These are phyloP conservation scores for Cutaneotrichosporon dermatis DNA, from an alignment of 1,284 basidiomycete species.

Conservation along the genomic window DNA sequence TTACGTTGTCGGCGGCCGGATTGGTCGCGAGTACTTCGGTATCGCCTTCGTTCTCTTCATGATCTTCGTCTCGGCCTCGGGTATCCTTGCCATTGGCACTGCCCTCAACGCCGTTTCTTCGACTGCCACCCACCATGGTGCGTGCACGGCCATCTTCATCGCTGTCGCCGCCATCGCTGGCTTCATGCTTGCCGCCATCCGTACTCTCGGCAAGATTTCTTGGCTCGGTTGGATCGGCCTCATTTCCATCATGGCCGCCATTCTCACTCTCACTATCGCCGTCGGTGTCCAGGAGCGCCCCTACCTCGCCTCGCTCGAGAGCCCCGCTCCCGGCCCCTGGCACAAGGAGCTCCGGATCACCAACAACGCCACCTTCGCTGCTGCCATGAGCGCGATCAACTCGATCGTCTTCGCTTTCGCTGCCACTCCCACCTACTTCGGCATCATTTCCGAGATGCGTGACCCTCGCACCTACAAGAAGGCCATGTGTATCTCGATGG, in stretches of 20 bases:
- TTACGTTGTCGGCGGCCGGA: constrained; percentile 15
- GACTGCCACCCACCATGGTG: constrained; percentile 25
- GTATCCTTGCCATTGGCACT: constrained; percentile 40
- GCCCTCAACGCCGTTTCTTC: constrained; percentile 47
- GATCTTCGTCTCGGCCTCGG: constrained; percentile 25
- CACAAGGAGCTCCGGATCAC: constrained; percentile 26
- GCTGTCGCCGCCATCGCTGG: constrained; percentile 33
- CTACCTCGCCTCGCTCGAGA: background rate
- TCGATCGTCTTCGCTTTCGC: constrained; percentile 43
- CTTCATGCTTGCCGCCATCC: constrained; percentile 35
- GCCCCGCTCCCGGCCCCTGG: constrained; percentile 14
- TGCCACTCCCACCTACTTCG: constrained; percentile 24
- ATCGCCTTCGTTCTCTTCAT: constrained; percentile 23
- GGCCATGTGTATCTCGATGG: constrained; percentile 28
- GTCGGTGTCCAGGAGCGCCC: constrained; percentile 46
- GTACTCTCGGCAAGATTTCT: constrained; percentile 43
- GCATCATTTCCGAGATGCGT: constrained; percentile 34
- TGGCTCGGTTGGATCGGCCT: constrained; percentile 45
- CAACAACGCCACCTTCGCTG: constrained; percentile 31
- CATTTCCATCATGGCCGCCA: constrained; percentile 34
- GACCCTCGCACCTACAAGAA: constrained; percentile 29
- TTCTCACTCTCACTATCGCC: constrained; percentile 46
- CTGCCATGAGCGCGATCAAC: constrained; percentile 41
- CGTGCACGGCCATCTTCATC: constrained; percentile 44
- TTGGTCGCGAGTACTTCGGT: constrained; percentile 16